Base-by-base conservation (phyloP, 2,329 filamentous ascomycete species). In the Cercospora sojina region DNA sequence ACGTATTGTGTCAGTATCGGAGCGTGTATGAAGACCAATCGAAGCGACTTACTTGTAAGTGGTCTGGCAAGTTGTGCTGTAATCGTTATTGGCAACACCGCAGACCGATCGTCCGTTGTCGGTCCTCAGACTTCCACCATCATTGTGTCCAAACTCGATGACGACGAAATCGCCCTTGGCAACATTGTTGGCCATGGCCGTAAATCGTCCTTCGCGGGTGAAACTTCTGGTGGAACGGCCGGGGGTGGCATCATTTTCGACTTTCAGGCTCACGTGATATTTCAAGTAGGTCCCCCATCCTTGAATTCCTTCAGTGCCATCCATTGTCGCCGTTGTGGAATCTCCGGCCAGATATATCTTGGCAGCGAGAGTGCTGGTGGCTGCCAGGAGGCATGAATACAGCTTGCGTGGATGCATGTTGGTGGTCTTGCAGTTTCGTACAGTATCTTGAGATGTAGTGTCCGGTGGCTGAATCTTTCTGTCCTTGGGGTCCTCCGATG, bases 111-210 rank as follows among this genome's bases (percentile, higher is more conserved):
- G 83, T 0, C 85, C 85, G 71, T 90, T 90, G 75, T 91, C 88
- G 12, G 77, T 83, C 2, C 75, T 78, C 1, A 87, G 79, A 0
- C 83, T 83, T 1, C 88, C 87, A 23, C 88, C 89, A 70, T 91
- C 89, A 72, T 91, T 91, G 80, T 91, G 89, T 0, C 89, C 89
- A 72, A 91, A 90, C 72, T 91, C 88, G 62, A 91, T 90, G 62
- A 91, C 81, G 1, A 90, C 88, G 76, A 86, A 88, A 76, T 91
- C 89, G 32, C 86, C 87, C 1, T 80, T 64, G 73, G 84, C 70
- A 25, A 90, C 80, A 2, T 80, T 73, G 32, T 81, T 77, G 56
- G 84, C 83, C 61, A 91, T 84, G 0, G 80, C 81, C 16, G 82
- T 77, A 79, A 91, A 91, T 13, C 86, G 86, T 8, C 85, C 86